phyloP scores from a whole-genome alignment of 176 grass and related monocot genomes.

The Zizania latifolia region DNA sequence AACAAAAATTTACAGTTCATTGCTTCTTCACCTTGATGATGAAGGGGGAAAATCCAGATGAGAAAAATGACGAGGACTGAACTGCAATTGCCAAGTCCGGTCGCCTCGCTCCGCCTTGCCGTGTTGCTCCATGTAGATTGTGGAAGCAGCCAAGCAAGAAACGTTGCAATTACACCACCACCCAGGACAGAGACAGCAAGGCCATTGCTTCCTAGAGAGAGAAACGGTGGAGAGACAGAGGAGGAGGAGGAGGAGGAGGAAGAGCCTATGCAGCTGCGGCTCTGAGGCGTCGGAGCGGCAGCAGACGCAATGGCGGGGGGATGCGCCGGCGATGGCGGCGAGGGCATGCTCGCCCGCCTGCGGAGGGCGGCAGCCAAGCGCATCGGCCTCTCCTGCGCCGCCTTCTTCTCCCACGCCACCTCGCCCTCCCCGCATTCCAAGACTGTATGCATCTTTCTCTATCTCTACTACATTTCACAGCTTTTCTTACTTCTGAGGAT shows the following conservation, averaged over 20 bases:
- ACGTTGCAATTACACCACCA: slow-evolving; percentile 33
- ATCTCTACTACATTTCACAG: background rate
- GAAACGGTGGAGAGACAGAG: background rate
- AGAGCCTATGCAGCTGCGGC: slow-evolving; percentile 19
- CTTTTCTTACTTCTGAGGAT: background rate
- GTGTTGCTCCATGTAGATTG: slow-evolving; percentile 26
- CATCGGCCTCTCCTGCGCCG: slow-evolving; percentile 58
- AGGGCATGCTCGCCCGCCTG: slow-evolving; percentile 51
- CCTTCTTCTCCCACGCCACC: slow-evolving; percentile 46
- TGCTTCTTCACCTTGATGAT: too few species aligned
- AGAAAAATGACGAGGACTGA: background rate
- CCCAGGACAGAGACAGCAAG: background rate
- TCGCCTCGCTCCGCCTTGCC: background rate
- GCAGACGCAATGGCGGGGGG: slow-evolving; percentile 39
- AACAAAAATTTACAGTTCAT: too few species aligned
- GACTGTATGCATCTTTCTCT: slow-evolving; percentile 31
- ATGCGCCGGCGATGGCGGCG: slow-evolving; percentile 22
- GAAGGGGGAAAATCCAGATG: slow-evolving; percentile 18
- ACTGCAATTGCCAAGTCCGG: slow-evolving; percentile 26
- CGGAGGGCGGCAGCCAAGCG: slow-evolving; percentile 52
- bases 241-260: background rate
- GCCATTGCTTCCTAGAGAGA: background rate
- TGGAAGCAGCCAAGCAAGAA: slow-evolving; percentile 18
- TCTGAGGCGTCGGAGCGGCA: background rate
- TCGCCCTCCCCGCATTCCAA: slow-evolving; percentile 38